Conservation (phyloP, 352 stramenopile species). For the Aphanomyces euteiches region DNA sequence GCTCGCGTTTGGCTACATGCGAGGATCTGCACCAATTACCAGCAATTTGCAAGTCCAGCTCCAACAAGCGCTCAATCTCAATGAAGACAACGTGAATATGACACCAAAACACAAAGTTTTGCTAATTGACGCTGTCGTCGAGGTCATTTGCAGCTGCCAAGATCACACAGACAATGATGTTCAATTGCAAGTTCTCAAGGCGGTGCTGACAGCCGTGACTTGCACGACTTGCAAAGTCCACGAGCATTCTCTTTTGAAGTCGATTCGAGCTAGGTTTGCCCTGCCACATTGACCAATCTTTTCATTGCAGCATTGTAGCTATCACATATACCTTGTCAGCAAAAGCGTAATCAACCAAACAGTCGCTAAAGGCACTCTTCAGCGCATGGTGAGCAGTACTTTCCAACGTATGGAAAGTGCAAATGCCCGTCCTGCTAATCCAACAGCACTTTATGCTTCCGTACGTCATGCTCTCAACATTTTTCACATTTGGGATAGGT, state of each 20-base stretch:
- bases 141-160: constrained; percentile 87
- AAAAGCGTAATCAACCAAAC: constrained; percentile 94
- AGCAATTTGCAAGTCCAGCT: constrained; percentile 60
- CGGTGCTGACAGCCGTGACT: constrained; percentile 88
- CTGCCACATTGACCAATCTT: background rate
- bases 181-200: constrained; percentile 91
- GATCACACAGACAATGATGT: constrained; percentile 88
- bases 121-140: constrained; percentile 85
- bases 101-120: background rate
- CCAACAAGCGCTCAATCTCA: constrained; percentile 8
- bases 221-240: constrained; percentile 88
- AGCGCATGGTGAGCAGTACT: constrained; percentile 95
- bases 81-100: constrained; percentile 26
- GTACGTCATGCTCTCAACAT: too few species aligned
- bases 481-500: background rate
- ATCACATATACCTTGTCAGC: constrained; percentile 94
- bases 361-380: constrained; percentile 95
- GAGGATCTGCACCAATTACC: constrained; percentile 56
- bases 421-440: background rate
- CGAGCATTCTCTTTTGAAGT: constrained; percentile 91
- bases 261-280: constrained; percentile 82
- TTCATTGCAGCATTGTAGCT: constrained; percentile 36
- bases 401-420: constrained; percentile 94
- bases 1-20: constrained; percentile 81
- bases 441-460: constrained; percentile 1